Conservation (phyloP, 2,329 filamentous ascomycete species). For the Knoxdaviesia proteae region DNA sequence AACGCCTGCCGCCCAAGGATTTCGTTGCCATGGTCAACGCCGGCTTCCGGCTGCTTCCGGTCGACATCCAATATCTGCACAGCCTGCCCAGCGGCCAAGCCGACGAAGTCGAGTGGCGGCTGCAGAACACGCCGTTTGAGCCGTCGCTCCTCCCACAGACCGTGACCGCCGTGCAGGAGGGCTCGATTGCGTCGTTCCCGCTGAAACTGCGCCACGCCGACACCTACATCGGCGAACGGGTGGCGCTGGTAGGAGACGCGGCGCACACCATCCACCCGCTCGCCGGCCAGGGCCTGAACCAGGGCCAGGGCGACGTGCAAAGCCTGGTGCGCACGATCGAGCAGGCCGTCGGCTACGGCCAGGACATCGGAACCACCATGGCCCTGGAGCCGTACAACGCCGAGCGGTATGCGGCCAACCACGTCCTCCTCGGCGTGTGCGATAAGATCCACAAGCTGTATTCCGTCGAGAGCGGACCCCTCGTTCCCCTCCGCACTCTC, state of each 20-base stretch:
- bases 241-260: conserved; percentile 82
- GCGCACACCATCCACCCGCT: conserved; percentile 91
- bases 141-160: conserved; percentile 38
- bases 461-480: conserved; percentile 54
- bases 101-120: conserved; percentile 70
- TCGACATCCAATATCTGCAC: conserved; percentile 72
- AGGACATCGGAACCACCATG: conserved; percentile 64
- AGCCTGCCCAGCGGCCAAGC: conserved; percentile 34
- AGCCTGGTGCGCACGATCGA: conserved; percentile 56
- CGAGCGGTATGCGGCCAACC: conserved; percentile 68
- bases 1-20: conserved; percentile 48
- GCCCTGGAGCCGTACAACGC: conserved; percentile 63
- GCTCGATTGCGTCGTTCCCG: conserved; percentile 73
- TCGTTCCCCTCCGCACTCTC: conserved; percentile 60
- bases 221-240: conserved; percentile 74
- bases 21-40: conserved; percentile 84
- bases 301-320: conserved; percentile 75
- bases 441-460: conserved; percentile 91
- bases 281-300: conserved; percentile 84
- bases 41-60: conserved; percentile 61
- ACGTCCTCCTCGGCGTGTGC: conserved; percentile 54
- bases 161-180: conserved; percentile 52
- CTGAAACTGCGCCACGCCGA: conserved; percentile 84
- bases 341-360: conserved; percentile 59
- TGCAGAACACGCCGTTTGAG: conserved; percentile 43